phyloP scores from a whole-genome alignment of 352 stramenopile species.

The Phytophthora sansomeana region DNA sequence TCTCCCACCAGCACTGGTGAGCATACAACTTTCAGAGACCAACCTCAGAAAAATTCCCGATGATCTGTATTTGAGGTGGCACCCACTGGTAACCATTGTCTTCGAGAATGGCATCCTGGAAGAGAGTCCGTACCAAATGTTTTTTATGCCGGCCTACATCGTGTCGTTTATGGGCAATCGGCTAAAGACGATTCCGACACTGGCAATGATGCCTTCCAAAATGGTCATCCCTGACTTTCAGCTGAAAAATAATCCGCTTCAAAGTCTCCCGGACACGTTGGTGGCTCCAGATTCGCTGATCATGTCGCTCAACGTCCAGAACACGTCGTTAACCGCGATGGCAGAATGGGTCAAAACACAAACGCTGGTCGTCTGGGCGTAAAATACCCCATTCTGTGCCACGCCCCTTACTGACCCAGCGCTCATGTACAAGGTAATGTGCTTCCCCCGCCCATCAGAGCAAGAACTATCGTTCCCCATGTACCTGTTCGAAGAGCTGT shows the following conservation, averaged over 20 bases:
- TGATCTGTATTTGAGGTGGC: constrained; percentile 18
- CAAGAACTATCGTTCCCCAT: constrained; percentile 10
- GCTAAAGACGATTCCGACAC: constrained; percentile 13
- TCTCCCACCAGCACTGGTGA: constrained; percentile 11
- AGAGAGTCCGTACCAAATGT: constrained; percentile 28
- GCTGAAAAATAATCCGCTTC: constrained; percentile 23
- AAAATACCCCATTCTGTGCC: constrained; percentile 21
- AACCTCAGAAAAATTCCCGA: constrained; percentile 10
- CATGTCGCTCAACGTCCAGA: constrained; percentile 28
- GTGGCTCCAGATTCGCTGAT: constrained; percentile 9
- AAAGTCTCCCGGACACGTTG: constrained; percentile 14
- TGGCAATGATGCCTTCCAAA: constrained; percentile 26
- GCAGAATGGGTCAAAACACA: constrained; percentile 22
- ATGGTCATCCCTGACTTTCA: constrained; percentile 27
- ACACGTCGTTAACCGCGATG: constrained; percentile 11
- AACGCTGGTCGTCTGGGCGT: constrained; percentile 22
- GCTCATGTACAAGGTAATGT: constrained; percentile 18
- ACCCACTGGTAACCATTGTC: constrained; percentile 4
- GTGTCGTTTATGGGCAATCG: constrained; percentile 19
- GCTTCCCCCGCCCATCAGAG: neutral
- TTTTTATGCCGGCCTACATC: constrained; percentile 12
- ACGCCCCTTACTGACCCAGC: constrained; percentile 14
- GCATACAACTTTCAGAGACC: too few species aligned
- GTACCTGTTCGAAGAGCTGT: constrained; percentile 6
- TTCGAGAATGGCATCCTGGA: constrained; percentile 28